Evolutionary conservation across 2,329 filamentous ascomycete species (phyloP), one percentile per base, ranked within the genome.

Genomic region (Hypoxylon sp.): DNA sequence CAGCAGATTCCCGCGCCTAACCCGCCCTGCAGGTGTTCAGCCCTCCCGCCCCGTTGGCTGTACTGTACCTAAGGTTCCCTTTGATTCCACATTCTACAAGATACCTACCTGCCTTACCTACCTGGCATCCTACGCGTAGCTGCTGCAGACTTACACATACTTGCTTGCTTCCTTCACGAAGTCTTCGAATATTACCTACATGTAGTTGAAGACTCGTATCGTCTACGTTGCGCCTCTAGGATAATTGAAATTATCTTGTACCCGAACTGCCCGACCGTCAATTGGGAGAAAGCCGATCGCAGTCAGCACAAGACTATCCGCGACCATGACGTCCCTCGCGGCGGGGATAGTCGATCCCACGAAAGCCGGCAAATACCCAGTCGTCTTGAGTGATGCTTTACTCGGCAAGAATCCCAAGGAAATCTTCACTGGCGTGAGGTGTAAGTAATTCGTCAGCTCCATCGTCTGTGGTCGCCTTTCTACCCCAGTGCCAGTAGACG

Each of bases 371-470:
- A 86, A 87, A 73, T 90, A 89, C 72, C 87, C 87, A 51, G 84
- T 90, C 59, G 82, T 90, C 48, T 80, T 90, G 45, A 89, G 88
- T 74, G 87, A 90, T 71, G 84, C 84, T 26, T 78, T 90, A 30
- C 78, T 88, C 33, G 84, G 85, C 42, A 85, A 84, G 67, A 76
- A 84, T 0, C 78, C 84, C 30, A 86, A 85, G 68, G 85, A 89
- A 65, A 79, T 86, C 49, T 88, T 86, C 70, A 89, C 87, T 1
- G 85, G 85, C 57, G 80, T 90, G 50, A 80, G 84, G 78, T 90
- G 87, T 89, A 82, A 65, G 84, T 40, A 49, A 46, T 24, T 28
- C 26, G n/a, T 50, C 46, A 46, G 28, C 28, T 57, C 55, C 18
- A 16, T 30, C 51, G 22, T 36, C 49, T 22, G 11, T 51, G 44